Base-by-base conservation (phyloP, 139 green algal genomes). In the Eudorina sp. region DNA sequence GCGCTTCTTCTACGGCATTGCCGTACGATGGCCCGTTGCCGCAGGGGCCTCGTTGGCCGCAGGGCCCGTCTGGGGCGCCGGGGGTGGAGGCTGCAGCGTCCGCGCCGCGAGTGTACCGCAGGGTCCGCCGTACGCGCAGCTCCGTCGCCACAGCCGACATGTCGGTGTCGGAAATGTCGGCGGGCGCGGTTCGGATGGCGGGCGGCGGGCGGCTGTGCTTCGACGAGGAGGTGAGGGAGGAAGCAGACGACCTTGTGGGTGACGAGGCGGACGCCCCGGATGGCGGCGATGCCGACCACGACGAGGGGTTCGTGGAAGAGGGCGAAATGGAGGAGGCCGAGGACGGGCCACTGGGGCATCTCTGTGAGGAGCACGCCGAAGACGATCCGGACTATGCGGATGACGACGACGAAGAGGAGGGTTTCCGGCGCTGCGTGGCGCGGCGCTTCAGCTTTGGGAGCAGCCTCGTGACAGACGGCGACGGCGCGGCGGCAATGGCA, bases 401-500 rank as follows among this genome's bases (percentile, higher is more conserved):
- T 27, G 51, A 69, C 18, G 76, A 55, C 9, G 53, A 73, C 0
- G 77, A 84, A 11, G 36, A 72, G 34, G 79, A 85, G 3, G 79
- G 40, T 14, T 11, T 5, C 43, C 18, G 21, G 16, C 36, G 36
- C 1, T 53, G 40, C 0, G 79, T 75, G 16, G 53, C 66, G 40
- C 79, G 79, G 34, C 40, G 79, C 27, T 74, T 85, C 79, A 85
- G 79, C 43, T 85, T 85, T 70, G 79, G 79, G 16, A 85, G 79
- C 55, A 84, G 77, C 53, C 2, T 84, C 27, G 53, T 46, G 23
- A 84, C 77, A 0, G 34, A 48, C 77, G 77, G 29, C 76, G 76
- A 31, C 34, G 76, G 18, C 75, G 46, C 36, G 9, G 31, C 75
- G 0, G 23, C 75, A 7, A 27, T 11, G n/a, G 34, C 69, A 21